Evolutionary conservation across 768 basidiomycete genomes (phyloP).

Genomic region (Melanogaster broomeanus): DNA sequence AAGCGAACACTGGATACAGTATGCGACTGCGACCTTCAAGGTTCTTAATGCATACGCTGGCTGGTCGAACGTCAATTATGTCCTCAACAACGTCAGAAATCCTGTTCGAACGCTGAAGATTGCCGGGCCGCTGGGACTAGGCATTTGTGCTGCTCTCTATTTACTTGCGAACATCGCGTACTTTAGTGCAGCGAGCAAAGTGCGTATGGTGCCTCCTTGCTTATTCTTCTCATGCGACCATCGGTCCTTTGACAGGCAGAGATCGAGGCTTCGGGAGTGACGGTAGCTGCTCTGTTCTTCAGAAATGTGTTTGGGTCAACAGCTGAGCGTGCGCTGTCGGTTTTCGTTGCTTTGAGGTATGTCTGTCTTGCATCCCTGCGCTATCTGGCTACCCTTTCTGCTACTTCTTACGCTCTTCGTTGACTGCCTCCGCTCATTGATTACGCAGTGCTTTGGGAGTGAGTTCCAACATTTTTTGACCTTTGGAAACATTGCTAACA

Average conservation of each 20-base stretch:
- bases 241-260: slow-evolving; percentile 32
- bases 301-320: slow-evolving; percentile 53
- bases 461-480: slow-evolving; percentile 2
- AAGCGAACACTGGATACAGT: slow-evolving; percentile 35
- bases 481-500: not conserved
- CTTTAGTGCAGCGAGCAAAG: slow-evolving; percentile 41
- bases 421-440: not conserved
- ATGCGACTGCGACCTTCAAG: slow-evolving; percentile 62
- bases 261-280: slow-evolving; percentile 49
- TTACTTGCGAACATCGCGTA: slow-evolving; percentile 60
- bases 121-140: slow-evolving; percentile 56
- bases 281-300: slow-evolving; percentile 64
- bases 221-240: not conserved
- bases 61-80: slow-evolving; percentile 61
- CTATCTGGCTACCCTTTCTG: no score
- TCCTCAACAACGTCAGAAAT: slow-evolving; percentile 56
- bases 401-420: not conserved
- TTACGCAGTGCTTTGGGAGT: slow-evolving; percentile 38
- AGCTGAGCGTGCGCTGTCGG: slow-evolving; percentile 56
- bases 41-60: slow-evolving; percentile 50
- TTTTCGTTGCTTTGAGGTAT: slow-evolving; percentile 58
- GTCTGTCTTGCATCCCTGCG: not conserved
- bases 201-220: not conserved
- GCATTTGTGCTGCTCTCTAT: slow-evolving; percentile 54
- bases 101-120: slow-evolving; percentile 50